Percentiles rank a stretch among this genome's conserved stretches.
Conservation (phyloP, 495 filamentous ascomycete genomes). For the Hyaloscypha bicolor region DNA sequence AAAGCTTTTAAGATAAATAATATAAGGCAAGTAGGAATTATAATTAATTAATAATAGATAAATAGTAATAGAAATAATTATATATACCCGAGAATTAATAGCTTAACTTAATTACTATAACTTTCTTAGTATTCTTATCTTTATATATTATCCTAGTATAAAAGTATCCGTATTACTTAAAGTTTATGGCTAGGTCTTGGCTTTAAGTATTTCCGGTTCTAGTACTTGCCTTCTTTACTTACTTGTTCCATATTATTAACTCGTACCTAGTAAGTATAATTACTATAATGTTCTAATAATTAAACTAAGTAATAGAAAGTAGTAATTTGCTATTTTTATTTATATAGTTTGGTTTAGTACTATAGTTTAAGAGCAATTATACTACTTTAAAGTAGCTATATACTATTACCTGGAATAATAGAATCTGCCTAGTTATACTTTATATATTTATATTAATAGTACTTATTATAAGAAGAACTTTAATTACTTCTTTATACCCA, state of each 20-base stretch:
- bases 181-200: neutral
- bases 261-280: neutral
- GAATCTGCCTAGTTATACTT: neutral
- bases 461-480: neutral
- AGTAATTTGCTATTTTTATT: neutral
- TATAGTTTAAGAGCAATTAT: neutral
- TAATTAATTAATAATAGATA: no score
- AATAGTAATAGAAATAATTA: no score
- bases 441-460: neutral
- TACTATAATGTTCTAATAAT: neutral
- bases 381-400: neutral
- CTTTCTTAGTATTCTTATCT: no score
- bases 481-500: constrained; percentile 2
- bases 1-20: no score
- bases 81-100: no score
- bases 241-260: neutral
- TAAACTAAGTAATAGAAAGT: neutral
- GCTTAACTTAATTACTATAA: no score
- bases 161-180: neutral
- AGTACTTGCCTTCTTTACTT: neutral
- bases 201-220: neutral
- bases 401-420: neutral
- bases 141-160: no score
- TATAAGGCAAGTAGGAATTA: no score
- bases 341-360: neutral